Base-by-base conservation (phyloP, 1,139 yeast species). In the Yamadazyma triangularis region DNA sequence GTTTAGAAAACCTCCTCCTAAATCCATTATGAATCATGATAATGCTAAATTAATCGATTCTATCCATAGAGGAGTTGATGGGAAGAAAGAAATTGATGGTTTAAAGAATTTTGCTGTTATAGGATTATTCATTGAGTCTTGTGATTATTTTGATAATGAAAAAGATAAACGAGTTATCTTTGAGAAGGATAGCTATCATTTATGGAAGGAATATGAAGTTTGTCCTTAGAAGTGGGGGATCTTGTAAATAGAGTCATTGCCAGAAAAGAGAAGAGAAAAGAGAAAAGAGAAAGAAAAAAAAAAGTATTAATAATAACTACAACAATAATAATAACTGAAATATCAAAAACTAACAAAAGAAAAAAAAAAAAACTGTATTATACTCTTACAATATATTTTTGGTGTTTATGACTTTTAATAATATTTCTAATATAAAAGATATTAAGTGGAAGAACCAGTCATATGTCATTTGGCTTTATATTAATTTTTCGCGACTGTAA, bases 11-110 rank as follows among this genome's bases (percentile, higher is more conserved):
- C 95, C 95, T 1, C 56, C 70, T 1, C 95, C 95, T 1, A 80
- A 81, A 14, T 59, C 77, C 2, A 58, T 60, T 15, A 51, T 85
- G 51, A 70, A 74, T n/a, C 67, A 64, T n/a, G 79, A 73, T 23
- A 73, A 72, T 35, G 66, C 67, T 25, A 74, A 73, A 47, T 52
- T 64, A 35, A 60, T 86, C 26, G 94, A 86, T 53, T 73, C 83
- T 32, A 80, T 86, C 30, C 67, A 75, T 30, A 69, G 95, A 42
- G 93, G 95, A 4, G 95, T 85, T 10, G 95, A 86, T 54, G 95
- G 95, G 7, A 71, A 79, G 30, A 73, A 79, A 47, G 86, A 77
- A 30, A 78, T 58, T 18, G 71, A 73, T 22, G 95, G 93, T 1
- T 63, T 73, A 36, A 78, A 74, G 47, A 79, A 84, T 52, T 85